Conservation (phyloP, 1,139 yeast species). For the Hyphopichia khmerensis region DNA sequence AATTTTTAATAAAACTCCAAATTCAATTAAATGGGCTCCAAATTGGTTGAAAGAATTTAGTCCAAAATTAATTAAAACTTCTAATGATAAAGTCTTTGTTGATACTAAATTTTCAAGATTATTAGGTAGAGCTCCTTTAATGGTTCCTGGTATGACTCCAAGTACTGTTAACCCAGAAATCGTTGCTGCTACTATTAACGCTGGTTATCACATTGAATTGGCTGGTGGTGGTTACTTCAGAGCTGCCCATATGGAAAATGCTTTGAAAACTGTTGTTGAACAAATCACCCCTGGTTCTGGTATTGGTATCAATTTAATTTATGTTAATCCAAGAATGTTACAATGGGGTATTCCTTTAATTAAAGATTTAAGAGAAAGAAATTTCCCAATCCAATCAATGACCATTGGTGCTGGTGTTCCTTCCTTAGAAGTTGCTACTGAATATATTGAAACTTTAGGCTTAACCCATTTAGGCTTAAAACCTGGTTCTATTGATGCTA, state of each 20-base stretch:
- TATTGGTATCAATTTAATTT: constrained; percentile 85
- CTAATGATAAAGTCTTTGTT: constrained; percentile 72
- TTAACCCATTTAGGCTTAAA: constrained; percentile 92
- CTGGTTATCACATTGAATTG: constrained; percentile 96
- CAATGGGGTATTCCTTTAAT: constrained; percentile 99
- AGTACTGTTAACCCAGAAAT: constrained; percentile 93
- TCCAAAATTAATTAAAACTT: constrained; percentile 79
- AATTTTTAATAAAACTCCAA: constrained; percentile 68
- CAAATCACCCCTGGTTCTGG: constrained; percentile 82
- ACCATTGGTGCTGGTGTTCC: constrained; percentile 99
- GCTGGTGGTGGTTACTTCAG: constrained; percentile 98
- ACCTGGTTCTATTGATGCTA: constrained; percentile 96
- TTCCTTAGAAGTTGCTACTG: constrained; percentile 93
- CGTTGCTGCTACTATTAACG: constrained; percentile 88
- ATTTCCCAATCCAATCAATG: constrained; percentile 93
- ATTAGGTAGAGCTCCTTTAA: constrained; percentile 91
- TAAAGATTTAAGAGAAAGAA: constrained; percentile 81
- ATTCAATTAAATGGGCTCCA: constrained; percentile 74
- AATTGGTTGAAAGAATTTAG: constrained; percentile 89
- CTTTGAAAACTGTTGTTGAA: constrained; percentile 68
- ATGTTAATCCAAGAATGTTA: constrained; percentile 95
- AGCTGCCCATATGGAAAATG: constrained; percentile 67
- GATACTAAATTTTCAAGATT: constrained; percentile 93
- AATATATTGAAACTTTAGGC: constrained; percentile 89
- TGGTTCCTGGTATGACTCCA: constrained; percentile 99